Evolutionary conservation across 805 yeast species (phyloP).

Genomic region (Candida vaughaniae): DNA sequence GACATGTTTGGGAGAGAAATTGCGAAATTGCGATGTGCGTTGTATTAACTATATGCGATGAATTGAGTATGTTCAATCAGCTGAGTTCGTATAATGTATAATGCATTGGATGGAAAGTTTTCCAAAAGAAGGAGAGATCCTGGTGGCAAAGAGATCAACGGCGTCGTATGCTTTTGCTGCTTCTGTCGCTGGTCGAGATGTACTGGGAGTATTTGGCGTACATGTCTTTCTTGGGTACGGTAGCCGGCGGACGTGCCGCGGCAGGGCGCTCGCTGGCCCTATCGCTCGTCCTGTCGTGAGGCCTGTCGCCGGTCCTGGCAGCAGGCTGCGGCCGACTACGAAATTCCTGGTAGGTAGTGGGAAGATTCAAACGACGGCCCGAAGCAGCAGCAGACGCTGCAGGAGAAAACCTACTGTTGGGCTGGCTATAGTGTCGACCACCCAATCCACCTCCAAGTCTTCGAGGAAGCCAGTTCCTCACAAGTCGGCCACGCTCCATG

Average conservation of each 20-base stretch:
- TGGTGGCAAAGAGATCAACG: neutral
- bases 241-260: neutral
- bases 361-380: slow-evolving; percentile 23
- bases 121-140: too few relatives aligned
- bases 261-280: too few relatives aligned
- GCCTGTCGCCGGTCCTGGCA: neutral
- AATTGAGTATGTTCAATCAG: too few relatives aligned
- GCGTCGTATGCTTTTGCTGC: slow-evolving; percentile 4
- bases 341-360: slow-evolving; percentile 14
- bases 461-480: slow-evolving; percentile 68
- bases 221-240: slow-evolving; percentile 14
- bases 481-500: slow-evolving; percentile 65
- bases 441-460: slow-evolving; percentile 93
- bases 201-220: slow-evolving; percentile 20
- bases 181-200: neutral
- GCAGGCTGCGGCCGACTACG: neutral
- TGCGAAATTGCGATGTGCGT: too few relatives aligned
- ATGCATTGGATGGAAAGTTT: too few relatives aligned
- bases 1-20: too few relatives aligned
- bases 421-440: slow-evolving; percentile 63
- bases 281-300: too few relatives aligned
- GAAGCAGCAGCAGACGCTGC: slow-evolving; percentile 40
- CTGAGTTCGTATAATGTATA: too few relatives aligned
- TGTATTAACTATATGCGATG: too few relatives aligned
- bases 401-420: slow-evolving; percentile 17